Percentiles rank a stretch among this genome's conserved stretches.
Evolutionary conservation across 2,329 filamentous ascomycete genomes (phyloP).

Genomic region (Penicillium sp.): DNA sequence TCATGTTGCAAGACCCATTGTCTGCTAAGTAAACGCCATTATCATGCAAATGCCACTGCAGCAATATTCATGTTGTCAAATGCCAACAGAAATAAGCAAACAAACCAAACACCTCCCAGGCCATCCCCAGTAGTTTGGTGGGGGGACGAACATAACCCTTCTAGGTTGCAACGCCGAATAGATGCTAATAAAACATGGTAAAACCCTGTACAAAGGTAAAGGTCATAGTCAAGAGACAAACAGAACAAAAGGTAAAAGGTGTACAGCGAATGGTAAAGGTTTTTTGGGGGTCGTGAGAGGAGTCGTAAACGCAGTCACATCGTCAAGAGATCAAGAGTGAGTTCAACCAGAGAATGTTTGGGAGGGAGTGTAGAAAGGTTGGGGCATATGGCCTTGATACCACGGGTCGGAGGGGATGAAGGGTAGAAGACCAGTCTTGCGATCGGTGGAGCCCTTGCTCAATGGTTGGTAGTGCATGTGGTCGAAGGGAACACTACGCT

Average conservation of each 20-base stretch:
- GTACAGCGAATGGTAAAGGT: slow-evolving; percentile 20
- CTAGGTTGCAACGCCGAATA: slow-evolving; percentile 18
- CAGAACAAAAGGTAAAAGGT: slow-evolving; percentile 7
- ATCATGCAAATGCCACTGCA: slow-evolving; percentile 28
- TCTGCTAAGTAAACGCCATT: slow-evolving; percentile 14
- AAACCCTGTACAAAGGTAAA: slow-evolving; percentile 15
- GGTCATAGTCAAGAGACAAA: slow-evolving; percentile 3
- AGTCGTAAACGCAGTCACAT: slow-evolving; percentile 29
- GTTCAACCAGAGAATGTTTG: slow-evolving; percentile 30
- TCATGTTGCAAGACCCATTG: slow-evolving; percentile 8
- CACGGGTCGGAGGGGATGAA: slow-evolving; percentile 47
- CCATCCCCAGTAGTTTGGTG: slow-evolving; percentile 5
- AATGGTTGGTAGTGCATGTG: slow-evolving; percentile 84
- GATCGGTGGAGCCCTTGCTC: slow-evolving; percentile 66
- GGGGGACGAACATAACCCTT: slow-evolving; percentile 12
- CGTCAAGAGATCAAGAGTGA: slow-evolving; percentile 18
- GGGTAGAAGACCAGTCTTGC: slow-evolving; percentile 67
- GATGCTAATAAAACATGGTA: slow-evolving; percentile 16
- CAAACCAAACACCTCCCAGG: slow-evolving; percentile 14
- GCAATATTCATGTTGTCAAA: slow-evolving; percentile 3
- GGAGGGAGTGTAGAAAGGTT: slow-evolving; percentile 31
- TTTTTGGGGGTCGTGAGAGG: slow-evolving; percentile 20
- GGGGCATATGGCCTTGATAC: slow-evolving; percentile 33
- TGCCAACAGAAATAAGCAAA: neutral
- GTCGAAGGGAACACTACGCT: slow-evolving; percentile 62